phyloP scores from a whole-genome alignment of 2,329 filamentous ascomycete genomes.

The Ilyonectria mors-panacis region DNA sequence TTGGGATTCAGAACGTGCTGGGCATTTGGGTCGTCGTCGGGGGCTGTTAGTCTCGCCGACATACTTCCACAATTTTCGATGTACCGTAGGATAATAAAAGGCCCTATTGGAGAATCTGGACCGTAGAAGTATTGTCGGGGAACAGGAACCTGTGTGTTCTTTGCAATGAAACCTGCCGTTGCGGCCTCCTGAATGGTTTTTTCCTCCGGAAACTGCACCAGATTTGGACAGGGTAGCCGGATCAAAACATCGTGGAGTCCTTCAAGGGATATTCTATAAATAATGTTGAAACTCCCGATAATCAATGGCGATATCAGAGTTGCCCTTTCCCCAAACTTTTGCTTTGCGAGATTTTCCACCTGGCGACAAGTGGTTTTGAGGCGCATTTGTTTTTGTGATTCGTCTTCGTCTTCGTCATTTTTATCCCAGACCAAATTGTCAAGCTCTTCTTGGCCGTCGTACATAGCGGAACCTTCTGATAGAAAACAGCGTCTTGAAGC shows the following conservation, averaged over 20 bases:
- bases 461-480: neutral
- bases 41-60: slow-evolving; percentile 24
- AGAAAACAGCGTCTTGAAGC: no score
- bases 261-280: slow-evolving; percentile 32
- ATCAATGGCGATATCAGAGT: slow-evolving; percentile 19
- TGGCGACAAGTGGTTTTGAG: slow-evolving; percentile 12
- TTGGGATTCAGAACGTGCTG: slow-evolving; percentile 29
- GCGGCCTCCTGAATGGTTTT: slow-evolving; percentile 35
- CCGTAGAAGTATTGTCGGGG: slow-evolving; percentile 30
- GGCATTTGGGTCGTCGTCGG: slow-evolving; percentile 6
- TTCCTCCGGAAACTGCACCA: slow-evolving; percentile 33
- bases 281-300: slow-evolving; percentile 36
- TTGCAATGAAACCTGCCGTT: slow-evolving; percentile 22
- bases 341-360: slow-evolving; percentile 17
- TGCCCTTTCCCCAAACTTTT: neutral
- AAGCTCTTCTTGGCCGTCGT: slow-evolving; percentile 31
- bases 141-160: slow-evolving; percentile 23
- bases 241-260: slow-evolving; percentile 25
- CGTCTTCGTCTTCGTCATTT: slow-evolving; percentile 23
- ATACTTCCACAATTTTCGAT: slow-evolving; percentile 45
- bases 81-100: slow-evolving; percentile 49
- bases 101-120: slow-evolving; percentile 41
- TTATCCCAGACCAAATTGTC: slow-evolving; percentile 36
- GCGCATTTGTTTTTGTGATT: slow-evolving; percentile 13
- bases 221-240: slow-evolving; percentile 28